These are phyloP conservation scores for Diaporthe vexans DNA, from an alignment of 2,329 filamentous ascomycete species.

Conservation along the genomic window DNA sequence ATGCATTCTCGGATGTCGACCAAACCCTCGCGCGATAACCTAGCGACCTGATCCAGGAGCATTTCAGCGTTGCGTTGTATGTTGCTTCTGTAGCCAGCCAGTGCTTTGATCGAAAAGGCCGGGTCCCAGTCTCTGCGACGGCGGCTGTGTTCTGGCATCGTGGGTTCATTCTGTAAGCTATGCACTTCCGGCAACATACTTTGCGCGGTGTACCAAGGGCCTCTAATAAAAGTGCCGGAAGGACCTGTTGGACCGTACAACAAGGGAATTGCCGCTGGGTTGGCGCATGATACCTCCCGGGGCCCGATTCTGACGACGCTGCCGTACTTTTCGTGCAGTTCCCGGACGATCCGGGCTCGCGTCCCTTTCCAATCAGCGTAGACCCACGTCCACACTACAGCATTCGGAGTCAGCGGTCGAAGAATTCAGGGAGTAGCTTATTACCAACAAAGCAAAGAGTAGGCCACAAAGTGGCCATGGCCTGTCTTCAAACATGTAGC, in stretches of 20 bases:
- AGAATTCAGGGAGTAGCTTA: no score
- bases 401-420: no score
- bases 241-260: neutral
- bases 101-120: conserved; percentile 18
- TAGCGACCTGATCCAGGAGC: neutral
- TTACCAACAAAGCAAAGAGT: no score
- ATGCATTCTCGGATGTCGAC: conserved; percentile 21
- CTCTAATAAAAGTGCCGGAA: neutral
- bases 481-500: no score
- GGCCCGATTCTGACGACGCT: conserved; percentile 19
- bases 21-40: neutral
- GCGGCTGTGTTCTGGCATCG: conserved; percentile 12
- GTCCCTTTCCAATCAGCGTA: neutral
- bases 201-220: conserved; percentile 11
- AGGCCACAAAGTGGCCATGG: no score
- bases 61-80: conserved; percentile 9
- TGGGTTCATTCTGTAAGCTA: conserved; percentile 9
- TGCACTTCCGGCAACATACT: conserved; percentile 1
- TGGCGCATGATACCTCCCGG: neutral
- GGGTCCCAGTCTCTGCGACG: conserved; percentile 22
- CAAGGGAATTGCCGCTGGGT: conserved; percentile 6
- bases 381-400: conserved; percentile 7
- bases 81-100: conserved; percentile 10
- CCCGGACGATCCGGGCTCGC: neutral
- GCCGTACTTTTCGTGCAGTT: conserved; percentile 17